These are phyloP conservation scores for Goffeauzyma gilvescens DNA, from an alignment of 768 basidiomycete species.

Conservation along the genomic window DNA sequence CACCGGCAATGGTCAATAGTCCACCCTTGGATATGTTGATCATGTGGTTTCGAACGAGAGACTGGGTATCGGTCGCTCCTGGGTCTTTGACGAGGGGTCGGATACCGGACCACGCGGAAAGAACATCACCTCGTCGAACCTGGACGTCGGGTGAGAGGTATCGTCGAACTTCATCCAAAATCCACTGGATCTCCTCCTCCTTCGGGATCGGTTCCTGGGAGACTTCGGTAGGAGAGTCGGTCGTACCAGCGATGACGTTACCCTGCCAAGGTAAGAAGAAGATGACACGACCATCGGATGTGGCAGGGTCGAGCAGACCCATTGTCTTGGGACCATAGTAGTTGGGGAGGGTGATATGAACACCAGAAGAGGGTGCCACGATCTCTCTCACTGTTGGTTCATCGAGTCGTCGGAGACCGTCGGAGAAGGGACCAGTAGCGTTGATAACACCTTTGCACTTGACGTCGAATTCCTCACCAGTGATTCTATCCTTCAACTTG, in stretches of 20 bases:
- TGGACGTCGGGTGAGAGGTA: slow-evolving; percentile 85
- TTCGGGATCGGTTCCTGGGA: slow-evolving; percentile 55
- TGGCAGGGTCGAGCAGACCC: slow-evolving; percentile 86
- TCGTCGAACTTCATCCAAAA: slow-evolving; percentile 73
- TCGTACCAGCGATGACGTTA: slow-evolving; percentile 90
- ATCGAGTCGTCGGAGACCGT: slow-evolving; percentile 65
- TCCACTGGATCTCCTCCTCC: slow-evolving; percentile 93
- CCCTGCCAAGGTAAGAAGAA: slow-evolving; percentile 99
- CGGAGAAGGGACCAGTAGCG: slow-evolving; percentile 86
- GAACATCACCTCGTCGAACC: slow-evolving; percentile 80
- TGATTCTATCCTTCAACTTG: slow-evolving; percentile 57
- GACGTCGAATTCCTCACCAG: slow-evolving; percentile 63
- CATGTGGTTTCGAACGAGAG: slow-evolving; percentile 81
- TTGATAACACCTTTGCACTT: slow-evolving; percentile 85
- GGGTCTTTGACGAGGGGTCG: slow-evolving; percentile 77
- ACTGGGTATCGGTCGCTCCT: slow-evolving; percentile 54
- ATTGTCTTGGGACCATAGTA: slow-evolving; percentile 85
- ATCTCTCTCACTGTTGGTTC: slow-evolving; percentile 45
- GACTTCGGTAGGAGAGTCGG: slow-evolving; percentile 62
- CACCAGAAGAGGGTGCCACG: slow-evolving; percentile 76
- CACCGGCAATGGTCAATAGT: slow-evolving; percentile 81
- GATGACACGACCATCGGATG: slow-evolving; percentile 89
- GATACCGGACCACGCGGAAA: slow-evolving; percentile 86
- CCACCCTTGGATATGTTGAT: slow-evolving; percentile 63
- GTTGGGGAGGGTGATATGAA: slow-evolving; percentile 90